Evolutionary conservation across 345 rosid species (phyloP), one percentile per base, ranked within the genome.

Genomic region (Cardamine chenopodiifolia): DNA sequence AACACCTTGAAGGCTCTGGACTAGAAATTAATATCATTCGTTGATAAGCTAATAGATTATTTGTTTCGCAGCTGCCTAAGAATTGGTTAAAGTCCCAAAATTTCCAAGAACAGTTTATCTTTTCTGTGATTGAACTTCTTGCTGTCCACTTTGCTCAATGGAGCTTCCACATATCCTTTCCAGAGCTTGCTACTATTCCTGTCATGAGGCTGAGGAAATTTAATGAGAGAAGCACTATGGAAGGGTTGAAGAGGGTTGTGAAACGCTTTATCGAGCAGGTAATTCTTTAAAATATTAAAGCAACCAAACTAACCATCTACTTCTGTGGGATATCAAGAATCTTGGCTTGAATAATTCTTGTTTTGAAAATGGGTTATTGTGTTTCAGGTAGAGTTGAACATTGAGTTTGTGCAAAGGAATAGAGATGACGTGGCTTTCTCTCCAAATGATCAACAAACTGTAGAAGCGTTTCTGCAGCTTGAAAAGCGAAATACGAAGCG

Each of bases 131-230:
- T 81, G 92, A 90, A 83, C 80, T 95, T 48, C 90, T 95, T 55
- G 85, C 88, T 8, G 75, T 26, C 32, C 99, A 95, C 83, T 92
- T 92, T 78, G 81, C 88, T 77, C 91, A 86, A 49, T 92, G 97
- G 99, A 88, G 99, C 78, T 81, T 82, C 69, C 90, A 92, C 82
- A 87, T 95, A 73, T 87, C 98, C 18, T 90, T 95, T 69, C 99
- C 98, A 7, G 99, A 95, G 78, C 82, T 92, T 74, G 92, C 96
- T 49, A 89, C 96, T 13, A 74, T 92, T 44, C 88, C 99, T 17
- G 50, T 92, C 62, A 80, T 90, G 77, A 76, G 81, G 69, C 75
- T 90, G 48, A 92, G 75, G 83, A 91, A 87, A 75, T 89, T 85
- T 72, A 81, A 78, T 61, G 97, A 89, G 81, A 81, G 40, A 18